Percentiles rank a stretch among this genome's conserved stretches.
phyloP scores from a whole-genome alignment of 2,329 filamentous ascomycete genomes.

The Xylaria hypoxylon region DNA sequence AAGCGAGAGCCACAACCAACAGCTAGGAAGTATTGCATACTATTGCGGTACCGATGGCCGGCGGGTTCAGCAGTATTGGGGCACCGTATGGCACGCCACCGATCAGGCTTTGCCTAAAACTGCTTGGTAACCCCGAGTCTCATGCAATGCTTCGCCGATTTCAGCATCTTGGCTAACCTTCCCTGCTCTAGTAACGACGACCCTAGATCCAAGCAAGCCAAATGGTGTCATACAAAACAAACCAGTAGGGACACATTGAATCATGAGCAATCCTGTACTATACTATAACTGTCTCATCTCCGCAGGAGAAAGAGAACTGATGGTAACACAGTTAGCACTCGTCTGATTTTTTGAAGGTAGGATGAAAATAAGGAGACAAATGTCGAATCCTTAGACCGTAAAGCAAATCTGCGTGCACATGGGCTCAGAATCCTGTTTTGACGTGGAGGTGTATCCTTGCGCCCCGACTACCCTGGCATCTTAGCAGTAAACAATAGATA shows the following conservation, averaged over 20 bases:
- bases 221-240: constrained; percentile 31
- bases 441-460: constrained; percentile 17
- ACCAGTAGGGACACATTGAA: constrained; percentile 22
- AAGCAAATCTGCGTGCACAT: constrained; percentile 9
- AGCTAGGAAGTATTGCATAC: constrained; percentile 22
- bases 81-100: constrained; percentile 12
- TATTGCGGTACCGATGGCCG: constrained; percentile 8
- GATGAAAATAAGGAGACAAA: neutral
- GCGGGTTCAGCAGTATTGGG: constrained; percentile 5
- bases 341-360: neutral
- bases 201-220: constrained; percentile 16
- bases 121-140: constrained; percentile 25
- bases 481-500: constrained; percentile 24
- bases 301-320: neutral
- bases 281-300: constrained; percentile 2
- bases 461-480: constrained; percentile 9
- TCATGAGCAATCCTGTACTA: constrained; percentile 16
- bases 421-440: constrained; percentile 21
- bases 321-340: too few species aligned
- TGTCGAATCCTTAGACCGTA: constrained; percentile 13
- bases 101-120: constrained; percentile 27
- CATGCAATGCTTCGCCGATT: constrained; percentile 39
- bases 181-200: constrained; percentile 31
- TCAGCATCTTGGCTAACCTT: constrained; percentile 33
- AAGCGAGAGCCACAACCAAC: neutral